phyloP scores from a whole-genome alignment of 345 rosid genomes.

The Angophora floribunda region DNA sequence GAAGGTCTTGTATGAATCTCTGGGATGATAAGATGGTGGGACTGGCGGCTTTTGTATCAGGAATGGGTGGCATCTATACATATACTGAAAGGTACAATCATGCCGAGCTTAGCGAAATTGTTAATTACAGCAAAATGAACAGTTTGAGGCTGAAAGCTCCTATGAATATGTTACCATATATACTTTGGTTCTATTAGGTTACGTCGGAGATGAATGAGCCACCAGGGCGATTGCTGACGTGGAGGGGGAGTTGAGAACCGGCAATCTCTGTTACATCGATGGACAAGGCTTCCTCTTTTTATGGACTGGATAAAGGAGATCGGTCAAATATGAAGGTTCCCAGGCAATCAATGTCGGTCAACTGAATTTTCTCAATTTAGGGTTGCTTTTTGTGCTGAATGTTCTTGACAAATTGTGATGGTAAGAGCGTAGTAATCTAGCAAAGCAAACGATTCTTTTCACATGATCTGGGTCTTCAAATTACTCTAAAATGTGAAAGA shows the following conservation, averaged over 20 bases:
- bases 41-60: too few relatives aligned
- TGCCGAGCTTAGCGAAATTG: too few relatives aligned
- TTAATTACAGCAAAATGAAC: neutral
- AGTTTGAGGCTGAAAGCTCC: neutral
- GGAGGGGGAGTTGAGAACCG: slow-evolving; percentile 55
- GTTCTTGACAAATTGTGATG: neutral
- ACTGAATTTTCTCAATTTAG: neutral
- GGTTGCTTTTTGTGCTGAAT: neutral
- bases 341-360: slow-evolving; percentile 21
- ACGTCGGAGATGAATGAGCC: slow-evolving; percentile 41
- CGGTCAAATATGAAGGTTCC: slow-evolving; percentile 54
- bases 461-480: neutral
- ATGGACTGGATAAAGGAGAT: slow-evolving; percentile 53
- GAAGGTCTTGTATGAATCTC: too few relatives aligned
- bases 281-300: slow-evolving; percentile 38
- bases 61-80: too few relatives aligned
- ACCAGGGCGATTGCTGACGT: slow-evolving; percentile 27
- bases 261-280: slow-evolving; percentile 53
- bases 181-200: slow-evolving; percentile 16
- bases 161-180: neutral
- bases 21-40: too few relatives aligned
- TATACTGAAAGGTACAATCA: neutral
- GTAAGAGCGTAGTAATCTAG: neutral
- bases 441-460: neutral
- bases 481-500: neutral